phyloP scores from a whole-genome alignment of 2,329 filamentous ascomycete species.

The Epichloe brachyelytri region DNA sequence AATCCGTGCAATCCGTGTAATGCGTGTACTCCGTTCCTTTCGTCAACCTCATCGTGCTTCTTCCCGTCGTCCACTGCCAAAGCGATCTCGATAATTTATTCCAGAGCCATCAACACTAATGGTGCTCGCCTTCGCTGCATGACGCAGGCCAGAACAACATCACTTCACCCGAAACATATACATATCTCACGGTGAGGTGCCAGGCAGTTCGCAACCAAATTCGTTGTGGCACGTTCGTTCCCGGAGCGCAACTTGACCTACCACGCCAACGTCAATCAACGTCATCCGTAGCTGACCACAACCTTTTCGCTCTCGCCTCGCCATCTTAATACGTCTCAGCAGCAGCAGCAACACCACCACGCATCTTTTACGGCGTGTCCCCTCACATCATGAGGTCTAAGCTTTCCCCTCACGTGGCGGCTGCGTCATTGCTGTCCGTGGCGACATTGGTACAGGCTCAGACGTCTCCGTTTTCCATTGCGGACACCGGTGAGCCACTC shows the following conservation, averaged over 20 bases:
- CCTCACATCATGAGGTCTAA: conserved; percentile 6
- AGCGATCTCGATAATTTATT: background rate
- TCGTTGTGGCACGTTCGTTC: background rate
- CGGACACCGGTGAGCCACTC: conserved; percentile 4
- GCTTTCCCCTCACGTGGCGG: background rate
- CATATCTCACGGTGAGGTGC: background rate
- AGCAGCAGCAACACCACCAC: too few species aligned
- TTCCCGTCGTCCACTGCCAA: background rate
- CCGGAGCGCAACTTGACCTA: background rate
- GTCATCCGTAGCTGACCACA: background rate
- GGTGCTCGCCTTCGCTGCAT: background rate
- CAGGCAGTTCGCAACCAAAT: background rate
- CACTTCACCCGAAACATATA: too few species aligned
- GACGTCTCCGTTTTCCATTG: conserved; percentile 5
- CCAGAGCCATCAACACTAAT: background rate
- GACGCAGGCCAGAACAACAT: background rate
- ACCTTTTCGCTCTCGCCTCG: background rate
- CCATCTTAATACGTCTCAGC: background rate
- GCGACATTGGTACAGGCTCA: conserved; percentile 6
- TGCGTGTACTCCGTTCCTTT: background rate
- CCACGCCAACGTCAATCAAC: background rate
- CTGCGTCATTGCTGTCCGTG: conserved; percentile 3
- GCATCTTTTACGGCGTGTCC: background rate
- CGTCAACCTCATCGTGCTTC: background rate
- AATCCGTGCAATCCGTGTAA: background rate